These are phyloP conservation scores for Neurospora tetraspora DNA, from an alignment of 495 filamentous ascomycete genomes.

Conservation along the genomic window DNA sequence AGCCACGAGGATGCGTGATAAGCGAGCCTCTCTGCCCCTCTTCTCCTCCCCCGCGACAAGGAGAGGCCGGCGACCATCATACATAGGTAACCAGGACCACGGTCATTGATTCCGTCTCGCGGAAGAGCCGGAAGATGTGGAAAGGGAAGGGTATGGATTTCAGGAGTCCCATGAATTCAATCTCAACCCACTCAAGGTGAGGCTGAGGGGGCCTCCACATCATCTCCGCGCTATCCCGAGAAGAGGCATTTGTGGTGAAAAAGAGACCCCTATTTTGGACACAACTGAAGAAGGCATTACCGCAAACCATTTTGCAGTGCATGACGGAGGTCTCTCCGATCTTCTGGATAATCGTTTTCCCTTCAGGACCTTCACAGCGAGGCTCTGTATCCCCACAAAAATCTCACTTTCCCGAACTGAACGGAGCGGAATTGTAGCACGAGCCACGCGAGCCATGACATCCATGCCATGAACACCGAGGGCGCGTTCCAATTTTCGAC, in stretches of 20 bases:
- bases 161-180: background rate
- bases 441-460: background rate
- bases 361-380: background rate
- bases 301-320: background rate
- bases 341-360: too few relatives aligned
- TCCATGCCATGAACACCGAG: background rate
- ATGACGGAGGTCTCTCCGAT: background rate
- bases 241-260: background rate
- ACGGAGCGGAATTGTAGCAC: background rate
- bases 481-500: too few relatives aligned
- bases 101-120: background rate
- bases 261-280: background rate
- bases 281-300: background rate
- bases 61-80: background rate
- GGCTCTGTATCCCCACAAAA: background rate
- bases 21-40: background rate
- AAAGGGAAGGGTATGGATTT: background rate
- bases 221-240: background rate
- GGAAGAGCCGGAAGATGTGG: background rate
- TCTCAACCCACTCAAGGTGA: background rate
- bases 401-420: background rate
- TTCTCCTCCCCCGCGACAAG: background rate
- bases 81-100: background rate
- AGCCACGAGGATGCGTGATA: background rate
- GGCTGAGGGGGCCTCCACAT: background rate